Percentiles rank a stretch among this genome's conserved stretches.
phyloP scores from a whole-genome alignment of 2,329 filamentous ascomycete genomes.

The Xylariaceae sp. region DNA sequence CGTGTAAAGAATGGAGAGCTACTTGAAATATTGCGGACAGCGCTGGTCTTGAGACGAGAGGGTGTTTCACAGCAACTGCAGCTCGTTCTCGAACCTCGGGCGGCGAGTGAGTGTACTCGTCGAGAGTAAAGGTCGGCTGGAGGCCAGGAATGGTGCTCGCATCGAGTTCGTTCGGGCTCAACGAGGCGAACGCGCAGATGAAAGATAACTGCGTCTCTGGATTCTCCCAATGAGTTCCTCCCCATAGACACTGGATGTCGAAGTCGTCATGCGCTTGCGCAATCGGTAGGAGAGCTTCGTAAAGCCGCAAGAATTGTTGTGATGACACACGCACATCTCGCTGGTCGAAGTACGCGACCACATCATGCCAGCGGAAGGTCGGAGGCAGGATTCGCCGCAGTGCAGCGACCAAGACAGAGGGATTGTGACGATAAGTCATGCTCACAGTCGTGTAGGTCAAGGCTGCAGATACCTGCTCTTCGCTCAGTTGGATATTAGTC shows the following conservation, averaged over 20 bases:
- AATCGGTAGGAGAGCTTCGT: constrained; percentile 75
- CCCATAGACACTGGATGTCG: constrained; percentile 89
- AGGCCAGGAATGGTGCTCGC: constrained; percentile 83
- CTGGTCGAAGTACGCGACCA: constrained; percentile 81
- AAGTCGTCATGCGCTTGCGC: constrained; percentile 63
- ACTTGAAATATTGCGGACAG: constrained; percentile 70
- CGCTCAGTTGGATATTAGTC: constrained; percentile 65
- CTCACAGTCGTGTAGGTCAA: constrained; percentile 69
- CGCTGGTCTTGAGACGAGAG: constrained; percentile 85
- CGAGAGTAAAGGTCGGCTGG: constrained; percentile 71
- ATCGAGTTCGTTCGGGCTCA: constrained; percentile 76
- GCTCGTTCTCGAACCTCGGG: constrained; percentile 56
- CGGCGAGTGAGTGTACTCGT: constrained; percentile 56
- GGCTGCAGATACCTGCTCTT: constrained; percentile 81
- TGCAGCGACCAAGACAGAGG: constrained; percentile 61
- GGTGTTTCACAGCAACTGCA: constrained; percentile 73
- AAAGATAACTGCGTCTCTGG: constrained; percentile 92
- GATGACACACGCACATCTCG: constrained; percentile 75
- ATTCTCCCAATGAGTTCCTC: constrained; percentile 78
- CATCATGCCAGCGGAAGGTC: constrained; percentile 70
- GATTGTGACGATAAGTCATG: constrained; percentile 56
- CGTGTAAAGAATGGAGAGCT: constrained; percentile 62
- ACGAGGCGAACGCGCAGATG: constrained; percentile 80
- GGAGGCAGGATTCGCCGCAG: constrained; percentile 63
- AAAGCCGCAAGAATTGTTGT: constrained; percentile 79